phyloP scores from a whole-genome alignment of 225 moss, liverwort and hornwort species.

The Bryoerythrophyllum caledonicum region DNA sequence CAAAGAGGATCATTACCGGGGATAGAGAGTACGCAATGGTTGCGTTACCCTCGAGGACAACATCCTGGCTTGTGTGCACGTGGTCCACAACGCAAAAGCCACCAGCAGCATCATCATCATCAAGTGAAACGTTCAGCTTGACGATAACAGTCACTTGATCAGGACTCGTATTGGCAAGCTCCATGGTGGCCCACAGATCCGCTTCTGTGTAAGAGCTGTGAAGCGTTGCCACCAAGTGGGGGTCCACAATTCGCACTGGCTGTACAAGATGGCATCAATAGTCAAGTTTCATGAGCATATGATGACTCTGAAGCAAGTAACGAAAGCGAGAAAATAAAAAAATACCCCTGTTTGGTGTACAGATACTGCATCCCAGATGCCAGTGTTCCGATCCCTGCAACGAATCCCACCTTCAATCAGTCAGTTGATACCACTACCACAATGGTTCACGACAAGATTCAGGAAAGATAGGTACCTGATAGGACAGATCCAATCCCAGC shows the following conservation, averaged over 20 bases:
- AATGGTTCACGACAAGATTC: background rate
- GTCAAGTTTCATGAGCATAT: background rate
- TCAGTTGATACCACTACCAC: background rate
- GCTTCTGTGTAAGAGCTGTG: constrained; percentile 60
- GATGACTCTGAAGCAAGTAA: constrained; percentile 2
- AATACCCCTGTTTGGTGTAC: constrained; percentile 77
- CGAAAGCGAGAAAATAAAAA: constrained; percentile 20
- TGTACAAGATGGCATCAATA: constrained; percentile 21
- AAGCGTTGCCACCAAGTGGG: constrained; percentile 86
- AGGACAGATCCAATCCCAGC: constrained; percentile 97
- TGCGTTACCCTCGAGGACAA: constrained; percentile 59
- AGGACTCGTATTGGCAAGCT: constrained; percentile 63
- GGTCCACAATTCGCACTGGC: constrained; percentile 79
- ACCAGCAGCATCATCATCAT: constrained; percentile 41
- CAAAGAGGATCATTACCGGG: constrained; percentile 47
- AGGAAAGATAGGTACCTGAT: constrained; percentile 60
- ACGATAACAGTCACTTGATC: constrained; percentile 42
- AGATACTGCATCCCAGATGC: constrained; percentile 86
- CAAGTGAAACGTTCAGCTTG: constrained; percentile 68
- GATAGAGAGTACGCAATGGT: constrained; percentile 54
- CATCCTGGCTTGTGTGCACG: constrained; percentile 46
- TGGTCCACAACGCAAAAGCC: constrained; percentile 65
- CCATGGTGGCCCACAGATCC: constrained; percentile 63
- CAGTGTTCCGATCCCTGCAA: constrained; percentile 91
- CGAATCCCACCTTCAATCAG: constrained; percentile 2